Evolutionary conservation across 495 filamentous ascomycete genomes (phyloP).

Genomic region (Tuber aestivum): DNA sequence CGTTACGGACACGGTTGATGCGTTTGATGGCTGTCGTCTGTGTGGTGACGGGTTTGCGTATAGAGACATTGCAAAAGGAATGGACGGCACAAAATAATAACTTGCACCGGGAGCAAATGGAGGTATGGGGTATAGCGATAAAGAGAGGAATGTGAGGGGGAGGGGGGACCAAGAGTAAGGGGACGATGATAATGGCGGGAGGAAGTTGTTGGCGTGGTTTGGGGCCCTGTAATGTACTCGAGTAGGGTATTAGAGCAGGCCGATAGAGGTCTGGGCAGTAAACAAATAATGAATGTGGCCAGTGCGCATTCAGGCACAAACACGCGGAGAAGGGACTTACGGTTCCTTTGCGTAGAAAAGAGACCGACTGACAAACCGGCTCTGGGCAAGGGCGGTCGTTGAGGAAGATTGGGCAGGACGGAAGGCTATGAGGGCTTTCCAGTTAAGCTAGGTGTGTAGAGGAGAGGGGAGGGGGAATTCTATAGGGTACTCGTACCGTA

Average conservation of each 20-base stretch:
- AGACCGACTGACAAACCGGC: not conserved
- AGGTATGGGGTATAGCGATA: slow-evolving; percentile 11
- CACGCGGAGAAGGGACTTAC: not conserved
- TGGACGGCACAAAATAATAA: slow-evolving; percentile 1
- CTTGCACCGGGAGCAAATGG: slow-evolving; percentile 1
- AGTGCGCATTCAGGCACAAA: not conserved
- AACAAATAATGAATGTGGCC: not conserved
- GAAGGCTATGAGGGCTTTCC: not conserved
- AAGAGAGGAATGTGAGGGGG: slow-evolving; percentile 6
- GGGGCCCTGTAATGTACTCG: not conserved
- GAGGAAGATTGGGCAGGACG: not conserved
- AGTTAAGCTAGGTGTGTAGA: not conserved
- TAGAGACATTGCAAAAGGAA: slow-evolving; percentile 34
- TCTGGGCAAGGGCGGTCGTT: not conserved
- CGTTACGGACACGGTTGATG: slow-evolving; percentile 37
- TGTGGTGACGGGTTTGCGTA: slow-evolving; percentile 38
- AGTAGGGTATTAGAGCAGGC: not conserved
- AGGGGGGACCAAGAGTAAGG: not conserved
- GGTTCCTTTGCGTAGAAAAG: not conserved
- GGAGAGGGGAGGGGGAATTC: not conserved
- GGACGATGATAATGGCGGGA: slow-evolving; percentile 9
- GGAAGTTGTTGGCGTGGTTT: not conserved
- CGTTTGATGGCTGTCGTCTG: slow-evolving; percentile 41
- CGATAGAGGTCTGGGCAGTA: not conserved
- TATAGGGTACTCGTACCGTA: no score